Evolutionary conservation across 768 basidiomycete genomes (phyloP).

Genomic region (Kwoniella mangroviensis): DNA sequence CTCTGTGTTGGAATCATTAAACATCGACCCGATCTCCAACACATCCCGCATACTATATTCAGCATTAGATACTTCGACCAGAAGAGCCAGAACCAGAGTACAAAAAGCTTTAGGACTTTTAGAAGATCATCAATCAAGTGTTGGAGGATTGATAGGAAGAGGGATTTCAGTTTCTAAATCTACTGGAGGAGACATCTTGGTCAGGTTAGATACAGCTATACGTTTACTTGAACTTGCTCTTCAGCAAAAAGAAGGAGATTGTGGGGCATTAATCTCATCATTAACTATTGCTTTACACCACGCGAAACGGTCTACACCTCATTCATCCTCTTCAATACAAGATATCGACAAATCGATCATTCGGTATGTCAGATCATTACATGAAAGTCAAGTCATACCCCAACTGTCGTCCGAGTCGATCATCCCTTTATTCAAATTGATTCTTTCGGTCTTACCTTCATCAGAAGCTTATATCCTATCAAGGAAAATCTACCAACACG

Average conservation of each 20-base stretch:
- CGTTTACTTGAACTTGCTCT: slow-evolving; percentile 20
- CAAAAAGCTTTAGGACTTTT: slow-evolving; percentile 19
- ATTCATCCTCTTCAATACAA: background rate
- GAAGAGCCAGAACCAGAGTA: slow-evolving; percentile 3
- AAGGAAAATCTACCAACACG: slow-evolving; percentile 30
- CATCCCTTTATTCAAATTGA: slow-evolving; percentile 8
- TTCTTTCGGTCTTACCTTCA: slow-evolving; percentile 17
- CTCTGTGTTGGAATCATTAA: background rate
- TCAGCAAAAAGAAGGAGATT: slow-evolving; percentile 31
- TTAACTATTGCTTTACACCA: slow-evolving; percentile 33
- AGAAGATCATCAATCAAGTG: background rate
- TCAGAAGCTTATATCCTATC: slow-evolving; percentile 29
- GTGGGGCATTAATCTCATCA: slow-evolving; percentile 27
- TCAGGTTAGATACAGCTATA: slow-evolving; percentile 5
- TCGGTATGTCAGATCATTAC: slow-evolving; percentile 11
- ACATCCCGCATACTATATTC: slow-evolving; percentile 3
- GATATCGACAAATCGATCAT: slow-evolving; percentile 17
- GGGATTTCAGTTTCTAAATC: slow-evolving; percentile 13
- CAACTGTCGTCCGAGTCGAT: slow-evolving; percentile 13
- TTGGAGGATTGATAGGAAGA: slow-evolving; percentile 10
- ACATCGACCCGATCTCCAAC: slow-evolving; percentile 2
- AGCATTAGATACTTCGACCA: slow-evolving; percentile 7
- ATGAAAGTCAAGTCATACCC: slow-evolving; percentile 10
- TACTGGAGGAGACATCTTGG: background rate
- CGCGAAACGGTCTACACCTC: background rate